Percentiles rank a stretch among this genome's conserved stretches.
Conservation (phyloP, 164 flowering plant species). For the Chloranthus sessilifolius region DNA sequence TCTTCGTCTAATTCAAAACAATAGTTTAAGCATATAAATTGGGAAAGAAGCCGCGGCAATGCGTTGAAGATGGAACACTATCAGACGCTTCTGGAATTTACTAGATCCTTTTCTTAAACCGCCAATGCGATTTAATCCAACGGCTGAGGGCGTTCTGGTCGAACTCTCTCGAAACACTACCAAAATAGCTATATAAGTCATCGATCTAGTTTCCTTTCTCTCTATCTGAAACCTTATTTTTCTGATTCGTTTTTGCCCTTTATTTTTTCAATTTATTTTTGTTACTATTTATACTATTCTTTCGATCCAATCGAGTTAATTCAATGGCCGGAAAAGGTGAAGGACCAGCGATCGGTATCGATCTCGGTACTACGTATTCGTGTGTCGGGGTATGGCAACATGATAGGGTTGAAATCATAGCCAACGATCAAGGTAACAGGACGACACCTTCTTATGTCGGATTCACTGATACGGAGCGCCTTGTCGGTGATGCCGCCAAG, state of each 20-base stretch:
- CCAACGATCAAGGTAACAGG: conserved; percentile 45
- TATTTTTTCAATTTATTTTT: neutral
- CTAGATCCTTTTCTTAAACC: too few species aligned
- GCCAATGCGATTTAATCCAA: too few species aligned
- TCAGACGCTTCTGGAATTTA: too few species aligned
- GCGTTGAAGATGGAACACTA: too few species aligned
- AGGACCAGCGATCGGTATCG: conserved; percentile 44
- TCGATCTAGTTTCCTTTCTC: neutral
- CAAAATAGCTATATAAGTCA: neutral
- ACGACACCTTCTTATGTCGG: conserved; percentile 55
- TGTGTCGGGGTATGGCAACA: conserved; percentile 58
- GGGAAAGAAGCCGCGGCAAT: too few species aligned
- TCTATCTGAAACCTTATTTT: neutral
- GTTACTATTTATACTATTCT: too few species aligned
- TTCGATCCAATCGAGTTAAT: neutral
- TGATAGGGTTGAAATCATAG: conserved; percentile 45
- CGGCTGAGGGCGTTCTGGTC: neutral
- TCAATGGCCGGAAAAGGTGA: conserved; percentile 22
- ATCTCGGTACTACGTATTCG: conserved; percentile 51
- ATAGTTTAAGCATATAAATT: too few species aligned
- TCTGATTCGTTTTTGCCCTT: neutral
- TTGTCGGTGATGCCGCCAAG: conserved; percentile 53
- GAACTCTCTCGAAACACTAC: conserved; percentile 7
- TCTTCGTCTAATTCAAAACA: too few species aligned
- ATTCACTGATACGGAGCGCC: conserved; percentile 39